phyloP scores from a whole-genome alignment of 805 yeast genomes.

The Teunomyces aglyptinius region DNA sequence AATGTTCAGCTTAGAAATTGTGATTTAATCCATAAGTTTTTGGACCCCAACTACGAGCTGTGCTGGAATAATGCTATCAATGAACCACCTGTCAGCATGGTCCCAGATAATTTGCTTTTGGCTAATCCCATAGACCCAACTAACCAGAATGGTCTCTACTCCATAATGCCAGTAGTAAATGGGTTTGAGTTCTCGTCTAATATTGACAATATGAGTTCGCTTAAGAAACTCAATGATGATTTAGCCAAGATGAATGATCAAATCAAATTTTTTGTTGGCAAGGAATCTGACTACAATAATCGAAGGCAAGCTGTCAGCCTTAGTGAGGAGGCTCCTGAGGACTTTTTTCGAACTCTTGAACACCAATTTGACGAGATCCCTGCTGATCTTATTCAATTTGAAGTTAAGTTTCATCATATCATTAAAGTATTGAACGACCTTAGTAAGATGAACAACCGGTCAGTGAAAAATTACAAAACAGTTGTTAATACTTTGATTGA shows the following conservation, averaged over 20 bases:
- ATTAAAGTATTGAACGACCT: slow-evolving; percentile 33
- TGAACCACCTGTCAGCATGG: slow-evolving; percentile 43
- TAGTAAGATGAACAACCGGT: slow-evolving; percentile 36
- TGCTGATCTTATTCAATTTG: slow-evolving; percentile 29
- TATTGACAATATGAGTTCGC: slow-evolving; percentile 29
- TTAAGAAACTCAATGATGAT: slow-evolving; percentile 36
- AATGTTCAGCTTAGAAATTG: slow-evolving; percentile 32
- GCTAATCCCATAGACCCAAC: slow-evolving; percentile 52
- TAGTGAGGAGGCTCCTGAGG: neutral
- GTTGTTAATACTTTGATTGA: slow-evolving; percentile 44
- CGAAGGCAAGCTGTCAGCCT: neutral
- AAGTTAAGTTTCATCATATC: slow-evolving; percentile 31
- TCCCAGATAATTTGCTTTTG: slow-evolving; percentile 48
- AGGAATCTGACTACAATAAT: slow-evolving; percentile 15
- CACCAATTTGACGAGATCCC: slow-evolving; percentile 30
- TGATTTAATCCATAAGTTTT: slow-evolving; percentile 42
- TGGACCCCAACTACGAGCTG: slow-evolving; percentile 50
- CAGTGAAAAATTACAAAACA: slow-evolving; percentile 39
- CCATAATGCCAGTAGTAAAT: slow-evolving; percentile 44
- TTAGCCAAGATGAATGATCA: slow-evolving; percentile 33
- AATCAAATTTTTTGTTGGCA: slow-evolving; percentile 26
- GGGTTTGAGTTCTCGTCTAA: slow-evolving; percentile 35
- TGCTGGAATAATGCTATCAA: slow-evolving; percentile 52
- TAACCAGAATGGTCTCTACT: slow-evolving; percentile 52
- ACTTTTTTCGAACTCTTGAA: neutral